These are phyloP conservation scores for Phytopythium sindhum DNA, from an alignment of 352 stramenopile genomes.

Conservation along the genomic window DNA sequence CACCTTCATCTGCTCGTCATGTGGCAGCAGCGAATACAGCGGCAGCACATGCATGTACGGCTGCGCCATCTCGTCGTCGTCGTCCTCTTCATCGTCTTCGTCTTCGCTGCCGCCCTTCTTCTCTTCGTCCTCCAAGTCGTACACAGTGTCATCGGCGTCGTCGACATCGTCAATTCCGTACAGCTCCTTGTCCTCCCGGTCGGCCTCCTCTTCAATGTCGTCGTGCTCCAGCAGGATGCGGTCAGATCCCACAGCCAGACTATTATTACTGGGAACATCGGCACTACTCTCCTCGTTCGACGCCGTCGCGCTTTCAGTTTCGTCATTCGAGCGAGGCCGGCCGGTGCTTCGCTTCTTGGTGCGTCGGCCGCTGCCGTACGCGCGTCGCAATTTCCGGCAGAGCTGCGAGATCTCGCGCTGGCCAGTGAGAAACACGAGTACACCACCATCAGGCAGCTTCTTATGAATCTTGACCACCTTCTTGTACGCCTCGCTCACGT, in stretches of 20 bases:
- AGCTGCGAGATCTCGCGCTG: constrained; percentile 94
- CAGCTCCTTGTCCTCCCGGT: constrained; percentile 61
- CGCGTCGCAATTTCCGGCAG: constrained; percentile 65
- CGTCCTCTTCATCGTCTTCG: constrained; percentile 76
- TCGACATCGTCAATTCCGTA: constrained; percentile 56
- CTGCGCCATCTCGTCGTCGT: constrained; percentile 58
- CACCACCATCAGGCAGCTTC: constrained; percentile 94
- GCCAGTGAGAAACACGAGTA: constrained; percentile 98
- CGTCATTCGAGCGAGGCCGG: constrained; percentile 16
- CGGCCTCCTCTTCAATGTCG: constrained; percentile 78
- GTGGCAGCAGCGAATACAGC: constrained; percentile 95
- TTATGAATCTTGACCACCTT: constrained; percentile 98
- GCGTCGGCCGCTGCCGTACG: constrained; percentile 40
- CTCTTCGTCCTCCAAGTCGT: constrained; percentile 43
- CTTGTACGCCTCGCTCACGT: constrained; percentile 93
- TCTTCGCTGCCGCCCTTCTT: constrained; percentile 52
- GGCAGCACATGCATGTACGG: constrained; percentile 92
- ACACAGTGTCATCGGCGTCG: constrained; percentile 23
- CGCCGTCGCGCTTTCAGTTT: constrained; percentile 6
- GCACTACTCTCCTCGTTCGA: not conserved
- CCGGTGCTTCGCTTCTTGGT: constrained; percentile 28
- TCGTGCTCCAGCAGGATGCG: constrained; percentile 72
- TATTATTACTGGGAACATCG: constrained; percentile 8
- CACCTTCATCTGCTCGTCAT: constrained; percentile 94
- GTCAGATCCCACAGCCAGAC: constrained; percentile 22